phyloP scores from a whole-genome alignment of 257 asterid species.

The Scutellaria barbata region DNA sequence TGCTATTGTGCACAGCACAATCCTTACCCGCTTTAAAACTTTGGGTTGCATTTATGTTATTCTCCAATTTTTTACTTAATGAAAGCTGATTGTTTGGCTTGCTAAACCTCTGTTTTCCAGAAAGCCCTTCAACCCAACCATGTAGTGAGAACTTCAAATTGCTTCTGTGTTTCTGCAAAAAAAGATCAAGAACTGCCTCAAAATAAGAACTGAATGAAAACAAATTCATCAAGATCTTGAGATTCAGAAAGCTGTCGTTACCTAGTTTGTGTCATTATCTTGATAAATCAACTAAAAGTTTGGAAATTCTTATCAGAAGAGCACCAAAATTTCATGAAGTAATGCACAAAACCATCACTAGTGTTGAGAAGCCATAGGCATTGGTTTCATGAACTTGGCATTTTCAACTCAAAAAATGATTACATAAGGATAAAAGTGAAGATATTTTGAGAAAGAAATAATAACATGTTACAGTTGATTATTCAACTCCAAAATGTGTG shows the following conservation, averaged over 20 bases:
- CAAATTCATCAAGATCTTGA: constrained; percentile 26
- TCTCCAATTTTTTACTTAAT: constrained; percentile 38
- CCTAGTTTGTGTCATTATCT: constrained; percentile 8
- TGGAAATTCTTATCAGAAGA: constrained; percentile 22
- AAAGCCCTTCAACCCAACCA: constrained; percentile 67
- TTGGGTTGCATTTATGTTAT: constrained; percentile 39
- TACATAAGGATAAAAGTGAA: constrained; percentile 2
- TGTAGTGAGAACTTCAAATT: constrained; percentile 68
- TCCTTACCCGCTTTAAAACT: constrained; percentile 44
- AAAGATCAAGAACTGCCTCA: constrained; percentile 33
- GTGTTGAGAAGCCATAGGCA: not conserved
- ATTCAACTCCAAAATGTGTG: constrained; percentile 3
- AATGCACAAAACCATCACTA: constrained; percentile 30
- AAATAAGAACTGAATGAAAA: constrained; percentile 25
- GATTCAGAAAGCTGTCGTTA: constrained; percentile 1
- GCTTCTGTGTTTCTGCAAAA: constrained; percentile 84
- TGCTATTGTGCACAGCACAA: constrained; percentile 37
- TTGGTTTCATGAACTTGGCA: constrained; percentile 1
- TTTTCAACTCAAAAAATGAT: constrained; percentile 12
- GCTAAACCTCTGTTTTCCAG: constrained; percentile 55
- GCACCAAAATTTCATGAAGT: not conserved
- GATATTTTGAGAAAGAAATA: constrained; percentile 19
- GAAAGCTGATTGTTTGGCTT: constrained; percentile 44
- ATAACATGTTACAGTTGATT: not conserved
- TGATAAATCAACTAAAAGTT: constrained; percentile 16